phyloP scores from a whole-genome alignment of 192 early-diverging fungal genomes.

The Umbelopsis ramanniana region DNA sequence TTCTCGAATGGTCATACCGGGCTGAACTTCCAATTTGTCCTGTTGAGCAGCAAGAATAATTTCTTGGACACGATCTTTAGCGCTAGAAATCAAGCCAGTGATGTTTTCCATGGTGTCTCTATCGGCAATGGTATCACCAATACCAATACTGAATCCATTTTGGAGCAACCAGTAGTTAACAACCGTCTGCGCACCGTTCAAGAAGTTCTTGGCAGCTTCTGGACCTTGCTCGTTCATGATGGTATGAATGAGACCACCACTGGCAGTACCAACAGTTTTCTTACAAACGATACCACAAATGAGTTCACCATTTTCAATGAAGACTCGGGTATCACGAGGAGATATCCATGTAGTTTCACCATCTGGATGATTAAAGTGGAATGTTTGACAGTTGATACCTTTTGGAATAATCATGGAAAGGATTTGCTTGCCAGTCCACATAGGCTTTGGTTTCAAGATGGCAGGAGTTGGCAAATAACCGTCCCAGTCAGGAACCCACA shows the following conservation, averaged over 20 bases:
- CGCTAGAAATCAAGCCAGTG: constrained; percentile 72
- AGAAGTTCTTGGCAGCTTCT: constrained; percentile 84
- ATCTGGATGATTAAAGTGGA: constrained; percentile 81
- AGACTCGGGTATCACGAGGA: constrained; percentile 89
- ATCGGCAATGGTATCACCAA: constrained; percentile 97
- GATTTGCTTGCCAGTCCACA: constrained; percentile 99
- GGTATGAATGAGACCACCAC: constrained; percentile 91
- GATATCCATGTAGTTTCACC: constrained; percentile 76
- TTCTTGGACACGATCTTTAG: constrained; percentile 79
- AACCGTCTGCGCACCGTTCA: constrained; percentile 90
- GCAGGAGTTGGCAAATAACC: constrained; percentile 91
- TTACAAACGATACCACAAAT: constrained; percentile 96
- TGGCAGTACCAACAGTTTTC: constrained; percentile 86
- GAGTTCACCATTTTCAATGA: constrained; percentile 91
- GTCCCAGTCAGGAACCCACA: constrained; percentile 98
- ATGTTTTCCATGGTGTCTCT: constrained; percentile 77
- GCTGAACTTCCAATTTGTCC: constrained; percentile 80
- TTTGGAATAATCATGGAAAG: constrained; percentile 90
- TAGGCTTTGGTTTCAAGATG: constrained; percentile 92
- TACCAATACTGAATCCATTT: constrained; percentile 95
- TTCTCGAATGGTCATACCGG: constrained; percentile 93
- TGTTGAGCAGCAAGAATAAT: constrained; percentile 83
- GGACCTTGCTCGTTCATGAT: constrained; percentile 93
- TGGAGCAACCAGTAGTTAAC: constrained; percentile 96
- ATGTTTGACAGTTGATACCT: constrained; percentile 88